Evolutionary conservation across 75 land plant species (phyloP).

Genomic region (Pinus tabuliformis): DNA sequence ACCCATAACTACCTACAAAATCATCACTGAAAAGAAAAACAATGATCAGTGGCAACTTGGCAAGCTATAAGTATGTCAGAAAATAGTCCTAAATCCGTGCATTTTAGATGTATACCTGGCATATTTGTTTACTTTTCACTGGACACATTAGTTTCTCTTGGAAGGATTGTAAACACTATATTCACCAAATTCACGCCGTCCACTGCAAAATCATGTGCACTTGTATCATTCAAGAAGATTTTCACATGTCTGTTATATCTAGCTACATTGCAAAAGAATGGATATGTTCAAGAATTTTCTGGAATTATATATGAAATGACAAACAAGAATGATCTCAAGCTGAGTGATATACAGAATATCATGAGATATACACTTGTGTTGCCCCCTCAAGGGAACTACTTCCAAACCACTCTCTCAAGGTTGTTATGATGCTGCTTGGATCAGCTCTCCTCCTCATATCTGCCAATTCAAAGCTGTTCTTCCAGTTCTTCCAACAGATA

Average conservation of each 20-base stretch:
- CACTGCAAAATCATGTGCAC: conserved; percentile 3
- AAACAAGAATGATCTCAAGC: background rate
- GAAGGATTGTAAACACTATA: conserved; percentile 9
- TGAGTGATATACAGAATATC: background rate
- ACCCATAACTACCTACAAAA: background rate
- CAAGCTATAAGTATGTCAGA: no score
- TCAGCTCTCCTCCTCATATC: no score
- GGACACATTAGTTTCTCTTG: background rate
- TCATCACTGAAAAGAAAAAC: background rate
- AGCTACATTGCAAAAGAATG: background rate
- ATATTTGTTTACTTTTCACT: background rate
- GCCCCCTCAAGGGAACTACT: no score
- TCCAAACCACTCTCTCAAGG: no score
- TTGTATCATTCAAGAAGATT: no score
- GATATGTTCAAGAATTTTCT: background rate
- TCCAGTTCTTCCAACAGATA: no score
- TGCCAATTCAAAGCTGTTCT: no score
- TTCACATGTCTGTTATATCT: no score
- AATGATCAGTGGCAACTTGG: background rate
- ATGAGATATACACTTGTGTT: background rate
- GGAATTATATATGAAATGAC: background rate
- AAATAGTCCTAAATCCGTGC: background rate
- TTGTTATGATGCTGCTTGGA: no score
- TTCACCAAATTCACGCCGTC: conserved; percentile 7
- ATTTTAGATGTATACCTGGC: background rate